Evolutionary conservation across 805 yeast genomes (phyloP).

Genomic region (Wickerhamomyces sydowiorum): DNA sequence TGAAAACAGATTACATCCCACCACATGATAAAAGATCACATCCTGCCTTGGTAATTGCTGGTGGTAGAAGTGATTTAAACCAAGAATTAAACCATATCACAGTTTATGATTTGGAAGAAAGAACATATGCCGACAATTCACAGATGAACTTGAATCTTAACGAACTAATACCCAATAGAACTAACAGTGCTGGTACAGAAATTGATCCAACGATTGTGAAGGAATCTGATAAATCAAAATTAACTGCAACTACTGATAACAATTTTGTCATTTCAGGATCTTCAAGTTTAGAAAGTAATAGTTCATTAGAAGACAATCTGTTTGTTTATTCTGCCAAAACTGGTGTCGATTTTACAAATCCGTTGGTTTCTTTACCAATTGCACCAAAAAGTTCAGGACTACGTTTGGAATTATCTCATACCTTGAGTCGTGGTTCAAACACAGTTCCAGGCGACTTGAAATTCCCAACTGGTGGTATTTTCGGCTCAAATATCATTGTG

Average conservation of each 20-base stretch:
- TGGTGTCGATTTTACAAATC: slow-evolving; percentile 12
- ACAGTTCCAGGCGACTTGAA: slow-evolving; percentile 42
- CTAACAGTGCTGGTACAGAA: slow-evolving; percentile 2
- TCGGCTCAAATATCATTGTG: slow-evolving; percentile 60
- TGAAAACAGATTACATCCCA: slow-evolving; percentile 32
- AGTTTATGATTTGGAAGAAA: slow-evolving; percentile 40
- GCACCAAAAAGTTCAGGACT: slow-evolving; percentile 26
- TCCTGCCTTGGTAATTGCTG: slow-evolving; percentile 47
- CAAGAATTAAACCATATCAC: slow-evolving; percentile 27
- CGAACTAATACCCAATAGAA: slow-evolving; percentile 10
- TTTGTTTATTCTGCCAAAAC: slow-evolving; percentile 13
- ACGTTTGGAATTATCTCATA: slow-evolving; percentile 22
- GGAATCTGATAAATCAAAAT: slow-evolving; percentile 1
- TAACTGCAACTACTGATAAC: slow-evolving; percentile 12
- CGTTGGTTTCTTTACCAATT: slow-evolving; percentile 29
- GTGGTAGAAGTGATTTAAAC: slow-evolving; percentile 38
- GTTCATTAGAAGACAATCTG: slow-evolving; percentile 13
- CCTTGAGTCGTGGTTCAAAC: slow-evolving; percentile 10
- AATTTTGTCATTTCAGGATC: slow-evolving; percentile 16
- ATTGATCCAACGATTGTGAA: slow-evolving; percentile 8
- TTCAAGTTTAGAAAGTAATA: slow-evolving; percentile 2
- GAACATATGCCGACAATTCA: slow-evolving; percentile 16
- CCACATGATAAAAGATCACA: slow-evolving; percentile 32
- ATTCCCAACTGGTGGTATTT: slow-evolving; percentile 55
- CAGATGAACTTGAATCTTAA: slow-evolving; percentile 17